A percentile compares a stretch with the other conserved stretches of the same genome.
Evolutionary conservation across 495 filamentous ascomycete genomes (phyloP).

Genomic region (Chaetomium fimeti): DNA sequence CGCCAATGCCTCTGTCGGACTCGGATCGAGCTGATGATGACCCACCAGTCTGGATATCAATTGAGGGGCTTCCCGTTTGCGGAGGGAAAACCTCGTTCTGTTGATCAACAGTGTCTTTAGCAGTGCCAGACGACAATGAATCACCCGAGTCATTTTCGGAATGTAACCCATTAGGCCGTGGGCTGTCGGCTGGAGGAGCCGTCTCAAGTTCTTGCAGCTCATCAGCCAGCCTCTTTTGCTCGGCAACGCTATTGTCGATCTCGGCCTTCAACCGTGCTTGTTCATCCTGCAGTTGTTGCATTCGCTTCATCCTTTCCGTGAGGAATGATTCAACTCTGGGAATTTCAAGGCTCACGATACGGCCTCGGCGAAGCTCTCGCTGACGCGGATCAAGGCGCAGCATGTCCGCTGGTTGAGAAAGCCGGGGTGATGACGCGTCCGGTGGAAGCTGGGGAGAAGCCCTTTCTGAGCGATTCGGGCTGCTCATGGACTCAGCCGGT

Average conservation of each 20-base stretch:
- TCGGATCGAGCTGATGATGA: not conserved
- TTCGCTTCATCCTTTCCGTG: constrained; percentile 47
- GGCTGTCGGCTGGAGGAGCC: constrained; percentile 34
- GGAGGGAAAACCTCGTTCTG: not conserved
- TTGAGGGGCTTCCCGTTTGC: not conserved
- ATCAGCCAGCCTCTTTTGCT: constrained; percentile 49
- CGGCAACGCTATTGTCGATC: constrained; percentile 48
- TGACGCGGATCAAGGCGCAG: constrained; percentile 25
- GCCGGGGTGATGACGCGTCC: constrained; percentile 25
- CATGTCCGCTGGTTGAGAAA: constrained; percentile 26
- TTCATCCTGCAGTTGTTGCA: constrained; percentile 57
- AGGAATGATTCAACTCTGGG: constrained; percentile 59
- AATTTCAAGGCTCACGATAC: constrained; percentile 56
- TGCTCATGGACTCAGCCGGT: constrained; percentile 12
- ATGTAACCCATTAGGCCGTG: constrained; percentile 17
- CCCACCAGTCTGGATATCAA: not conserved
- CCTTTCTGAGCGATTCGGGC: constrained; percentile 17
- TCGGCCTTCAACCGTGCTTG: constrained; percentile 59
- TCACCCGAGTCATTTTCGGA: constrained; percentile 14
- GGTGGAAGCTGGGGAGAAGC: constrained; percentile 27
- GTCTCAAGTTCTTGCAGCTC: constrained; percentile 56
- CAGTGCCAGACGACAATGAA: not conserved
- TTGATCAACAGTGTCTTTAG: not conserved
- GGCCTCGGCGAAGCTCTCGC: constrained; percentile 47
- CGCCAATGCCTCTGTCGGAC: constrained; percentile 4